Percentiles rank a stretch among this genome's conserved stretches.
Evolutionary conservation across 257 asterid genomes (phyloP).

Genomic region (Solanum peruvianum): DNA sequence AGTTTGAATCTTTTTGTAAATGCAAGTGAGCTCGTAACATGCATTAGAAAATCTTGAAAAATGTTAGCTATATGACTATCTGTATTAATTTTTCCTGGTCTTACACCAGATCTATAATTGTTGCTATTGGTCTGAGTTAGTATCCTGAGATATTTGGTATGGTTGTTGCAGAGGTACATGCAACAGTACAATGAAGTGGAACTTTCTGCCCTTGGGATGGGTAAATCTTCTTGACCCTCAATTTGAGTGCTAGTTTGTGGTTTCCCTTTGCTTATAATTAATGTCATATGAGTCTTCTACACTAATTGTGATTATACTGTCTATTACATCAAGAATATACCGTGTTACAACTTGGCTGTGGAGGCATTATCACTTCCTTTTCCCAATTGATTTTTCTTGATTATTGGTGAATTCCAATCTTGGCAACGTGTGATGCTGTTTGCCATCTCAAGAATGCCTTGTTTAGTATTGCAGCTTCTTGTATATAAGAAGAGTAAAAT

Average conservation of each 20-base stretch:
- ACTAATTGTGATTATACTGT: neutral
- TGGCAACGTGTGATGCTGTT: neutral
- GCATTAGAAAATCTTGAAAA: neutral
- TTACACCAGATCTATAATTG: neutral
- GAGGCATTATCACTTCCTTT: neutral
- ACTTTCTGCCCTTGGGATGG: conserved; percentile 83
- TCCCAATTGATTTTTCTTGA: neutral
- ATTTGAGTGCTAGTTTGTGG: neutral
- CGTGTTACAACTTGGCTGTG: neutral
- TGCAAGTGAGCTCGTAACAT: neutral
- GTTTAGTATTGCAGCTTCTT: neutral
- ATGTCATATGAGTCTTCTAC: neutral
- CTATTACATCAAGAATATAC: neutral
- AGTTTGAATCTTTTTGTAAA: neutral
- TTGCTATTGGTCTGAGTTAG: neutral
- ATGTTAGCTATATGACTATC: neutral
- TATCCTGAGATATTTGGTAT: neutral
- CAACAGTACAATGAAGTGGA: conserved; percentile 57
- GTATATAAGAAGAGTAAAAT: neutral
- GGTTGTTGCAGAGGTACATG: conserved; percentile 55
- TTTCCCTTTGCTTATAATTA: neutral
- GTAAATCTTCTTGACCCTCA: conserved; percentile 17
- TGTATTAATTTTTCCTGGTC: neutral
- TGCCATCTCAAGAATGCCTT: neutral
- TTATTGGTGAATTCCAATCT: neutral